Conservation (phyloP, 148 eudicot species). For the Rhododendron simsii region DNA sequence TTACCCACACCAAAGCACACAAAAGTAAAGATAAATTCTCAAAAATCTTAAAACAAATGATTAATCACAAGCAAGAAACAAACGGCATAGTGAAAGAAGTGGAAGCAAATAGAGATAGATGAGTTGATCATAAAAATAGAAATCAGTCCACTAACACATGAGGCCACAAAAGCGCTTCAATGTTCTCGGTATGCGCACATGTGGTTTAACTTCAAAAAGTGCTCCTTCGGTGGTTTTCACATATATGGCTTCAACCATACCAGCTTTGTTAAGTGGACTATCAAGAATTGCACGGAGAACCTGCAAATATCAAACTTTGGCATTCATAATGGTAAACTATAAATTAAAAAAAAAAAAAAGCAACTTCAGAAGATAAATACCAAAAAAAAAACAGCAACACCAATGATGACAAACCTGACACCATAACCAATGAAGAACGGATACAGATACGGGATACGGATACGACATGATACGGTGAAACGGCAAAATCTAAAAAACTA, state of each 20-base stretch:
- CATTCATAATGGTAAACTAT: neutral
- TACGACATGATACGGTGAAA: too few relatives aligned
- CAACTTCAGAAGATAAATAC: neutral
- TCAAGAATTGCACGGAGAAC: conserved; percentile 16
- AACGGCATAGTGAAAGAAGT: neutral
- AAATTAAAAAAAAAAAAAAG: too few relatives aligned
- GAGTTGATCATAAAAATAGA: neutral
- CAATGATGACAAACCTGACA: neutral
- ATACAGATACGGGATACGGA: too few relatives aligned
- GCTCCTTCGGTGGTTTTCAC: conserved; percentile 27
- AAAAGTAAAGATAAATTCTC: neutral
- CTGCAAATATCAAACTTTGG: conserved; percentile 4
- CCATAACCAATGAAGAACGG: too few relatives aligned
- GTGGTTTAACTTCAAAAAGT: conserved; percentile 35
- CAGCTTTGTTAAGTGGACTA: conserved; percentile 23
- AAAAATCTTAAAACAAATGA: neutral
- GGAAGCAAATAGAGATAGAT: neutral
- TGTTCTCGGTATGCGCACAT: conserved; percentile 24
- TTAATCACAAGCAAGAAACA: neutral
- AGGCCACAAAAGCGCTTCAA: conserved; percentile 33
- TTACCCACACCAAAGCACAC: neutral
- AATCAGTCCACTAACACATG: conserved; percentile 19
- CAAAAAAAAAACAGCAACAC: neutral
- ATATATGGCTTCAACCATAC: conserved; percentile 33
- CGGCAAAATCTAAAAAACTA: too few relatives aligned